Base-by-base conservation (phyloP, 495 filamentous ascomycete species). In the Tuber brumale region DNA sequence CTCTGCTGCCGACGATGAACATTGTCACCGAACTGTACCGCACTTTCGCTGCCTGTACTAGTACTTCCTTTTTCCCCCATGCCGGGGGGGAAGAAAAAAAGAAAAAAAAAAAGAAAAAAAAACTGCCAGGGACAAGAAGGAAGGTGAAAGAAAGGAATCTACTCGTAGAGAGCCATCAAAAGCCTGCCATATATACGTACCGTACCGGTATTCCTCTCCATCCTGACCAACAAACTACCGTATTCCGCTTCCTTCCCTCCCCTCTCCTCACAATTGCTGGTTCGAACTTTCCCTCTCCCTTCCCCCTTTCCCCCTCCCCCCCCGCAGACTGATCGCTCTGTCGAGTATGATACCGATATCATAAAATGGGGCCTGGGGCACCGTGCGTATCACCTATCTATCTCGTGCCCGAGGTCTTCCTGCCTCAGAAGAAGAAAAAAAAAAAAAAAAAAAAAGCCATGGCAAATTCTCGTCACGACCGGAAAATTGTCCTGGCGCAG, bases 351-450 rank as follows among this genome's bases (percentile, higher is more conserved):
- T 43, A 43, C 42, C 12, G 8, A 8, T n/a, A 66, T 66, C 27
- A 66, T 31, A n/a, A 66, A 66, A 66, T 31, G n/a, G 57, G 51
- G 27, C 27, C 10, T 66, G 14, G n/a, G 5, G 57, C 57, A 27
- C 57, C 57, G 57, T 66, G 57, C 57, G 57, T 66, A 66, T 66
- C 57, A 66, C 27, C 23, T n/a, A 57, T 57, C 57, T 66, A 66
- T 66, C 57, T 66, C 57, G 57, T 31, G 57, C 57, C 14, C 1
- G 57, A 66, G 57, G 8, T 31, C 27, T 31, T n/a, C 27, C n/a
- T 4, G n/a, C 57, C 16, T 66, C 57, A 66, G 57, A 12, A 12
- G 12, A 6, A 2, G 43, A 16, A 16, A 44, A 44, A 16, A 16
- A 45, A 45, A 45, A 45, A 18, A 18, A 45, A 45, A 18, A 31